These are phyloP conservation scores for Claviceps sp. DNA, from an alignment of 2,329 filamentous ascomycete species.

Conservation along the genomic window DNA sequence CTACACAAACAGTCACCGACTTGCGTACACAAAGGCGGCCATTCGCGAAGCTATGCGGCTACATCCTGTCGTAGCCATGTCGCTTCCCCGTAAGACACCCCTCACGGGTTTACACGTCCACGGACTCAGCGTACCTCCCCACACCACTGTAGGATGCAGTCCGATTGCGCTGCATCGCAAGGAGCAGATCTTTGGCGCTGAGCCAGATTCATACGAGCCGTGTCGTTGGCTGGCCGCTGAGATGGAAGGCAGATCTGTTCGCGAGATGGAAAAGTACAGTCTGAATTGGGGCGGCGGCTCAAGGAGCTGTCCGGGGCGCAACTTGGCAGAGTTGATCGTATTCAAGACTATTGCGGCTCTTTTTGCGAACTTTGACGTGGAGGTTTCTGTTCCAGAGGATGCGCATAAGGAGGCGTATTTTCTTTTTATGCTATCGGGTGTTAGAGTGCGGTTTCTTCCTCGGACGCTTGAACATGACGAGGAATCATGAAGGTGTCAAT, in stretches of 20 bases:
- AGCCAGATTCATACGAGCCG: slow-evolving; percentile 30
- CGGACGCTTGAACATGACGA: neutral
- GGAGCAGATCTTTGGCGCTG: slow-evolving; percentile 31
- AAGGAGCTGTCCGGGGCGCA: slow-evolving; percentile 35
- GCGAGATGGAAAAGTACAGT: slow-evolving; percentile 33
- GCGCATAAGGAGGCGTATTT: slow-evolving; percentile 33
- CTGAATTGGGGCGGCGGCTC: slow-evolving; percentile 39
- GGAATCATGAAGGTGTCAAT: neutral
- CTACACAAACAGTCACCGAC: neutral
- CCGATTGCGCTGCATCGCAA: slow-evolving; percentile 38
- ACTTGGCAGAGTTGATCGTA: slow-evolving; percentile 37
- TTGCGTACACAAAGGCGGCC: slow-evolving; percentile 21
- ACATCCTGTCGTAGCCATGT: slow-evolving; percentile 38
- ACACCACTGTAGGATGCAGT: slow-evolving; percentile 37
- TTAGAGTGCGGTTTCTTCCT: slow-evolving; percentile 25
- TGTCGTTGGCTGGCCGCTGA: slow-evolving; percentile 30
- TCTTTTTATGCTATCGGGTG: slow-evolving; percentile 37
- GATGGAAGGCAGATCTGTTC: slow-evolving; percentile 6
- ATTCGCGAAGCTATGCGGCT: slow-evolving; percentile 39
- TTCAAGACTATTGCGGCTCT: slow-evolving; percentile 29
- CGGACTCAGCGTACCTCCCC: slow-evolving; percentile 26
- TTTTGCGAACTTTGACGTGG: slow-evolving; percentile 30
- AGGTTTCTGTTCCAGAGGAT: slow-evolving; percentile 24
- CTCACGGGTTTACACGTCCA: slow-evolving; percentile 22
- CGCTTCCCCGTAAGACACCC: slow-evolving; percentile 33